Base-by-base conservation (phyloP, 306 rosid genomes). In the Prunus dulcis region DNA sequence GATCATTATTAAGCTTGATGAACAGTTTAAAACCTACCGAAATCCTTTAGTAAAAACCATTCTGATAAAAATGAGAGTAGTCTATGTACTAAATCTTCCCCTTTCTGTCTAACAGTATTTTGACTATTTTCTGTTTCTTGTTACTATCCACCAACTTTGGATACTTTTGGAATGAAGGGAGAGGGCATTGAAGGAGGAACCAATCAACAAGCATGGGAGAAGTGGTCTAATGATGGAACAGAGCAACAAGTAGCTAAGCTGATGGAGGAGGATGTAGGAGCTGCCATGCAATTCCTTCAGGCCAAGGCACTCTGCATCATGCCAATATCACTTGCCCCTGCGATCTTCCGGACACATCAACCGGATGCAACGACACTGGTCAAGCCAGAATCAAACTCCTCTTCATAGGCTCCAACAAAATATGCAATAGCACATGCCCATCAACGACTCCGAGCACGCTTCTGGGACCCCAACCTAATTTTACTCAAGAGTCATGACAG, bases 191-290 rank as follows among this genome's bases (percentile, higher is more conserved):
- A 88, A 74, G 88, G 92, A 30, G 90, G 88, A 49, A 69, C 58
- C 67, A 89, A 86, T 76, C 82, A 87, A 64, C 86, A 85, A 79
- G 96, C 96, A 3, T 96, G 98, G 97, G 89, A 90, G 63, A 96
- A 96, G 80, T 96, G 99, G 97, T 96, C 98, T 47, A 92, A 79
- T 74, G 99, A 92, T 71, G 99, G 97, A 27, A 92, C 97, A 50
- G 99, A 96, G 78, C 92, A 92, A 78, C 87, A 92, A 82, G 98
- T 92, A 60, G 99, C 99, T 12, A 96, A 96, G 80, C 86, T 96
- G 63, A 96, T 96, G 99, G 99, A 95, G 86, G 97, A 92, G 83
- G 97, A 96, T 74, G 87, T 96, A 18, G 99, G 99, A 86, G 97
- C 98, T 71, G 99, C 99, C 55, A 91, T 92, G 98, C 99, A 95